Conservation (phyloP, 768 basidiomycete species). For the Panaeolus papilionaceus region DNA sequence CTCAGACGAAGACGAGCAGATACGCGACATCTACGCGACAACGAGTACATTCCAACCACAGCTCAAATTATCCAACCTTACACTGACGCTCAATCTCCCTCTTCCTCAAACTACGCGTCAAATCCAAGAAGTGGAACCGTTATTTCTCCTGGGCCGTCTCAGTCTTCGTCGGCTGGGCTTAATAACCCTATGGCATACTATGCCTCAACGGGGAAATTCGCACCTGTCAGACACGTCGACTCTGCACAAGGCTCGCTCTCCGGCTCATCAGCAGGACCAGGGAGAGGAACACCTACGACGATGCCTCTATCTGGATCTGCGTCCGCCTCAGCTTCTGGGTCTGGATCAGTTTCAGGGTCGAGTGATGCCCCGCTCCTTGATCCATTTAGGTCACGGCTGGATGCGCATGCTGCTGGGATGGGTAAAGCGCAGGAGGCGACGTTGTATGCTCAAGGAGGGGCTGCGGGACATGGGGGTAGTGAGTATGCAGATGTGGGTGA, state of each 20-base stretch:
- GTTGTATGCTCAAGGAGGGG: not conserved
- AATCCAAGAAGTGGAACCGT: not conserved
- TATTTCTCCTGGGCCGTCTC: not conserved
- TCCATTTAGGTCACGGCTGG: not conserved
- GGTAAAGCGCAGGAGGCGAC: not conserved
- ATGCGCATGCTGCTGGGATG: not conserved
- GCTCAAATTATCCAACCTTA: slow-evolving; percentile 5
- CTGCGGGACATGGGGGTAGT: not conserved
- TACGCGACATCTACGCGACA: not conserved
- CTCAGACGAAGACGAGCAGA: slow-evolving; percentile 6
- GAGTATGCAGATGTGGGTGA: not conserved
- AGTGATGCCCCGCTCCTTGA: not conserved
- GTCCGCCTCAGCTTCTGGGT: not conserved
- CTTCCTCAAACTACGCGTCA: not conserved
- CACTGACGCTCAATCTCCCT: not conserved
- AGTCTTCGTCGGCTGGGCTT: not conserved
- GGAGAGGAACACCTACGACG: not conserved
- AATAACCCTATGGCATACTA: not conserved
- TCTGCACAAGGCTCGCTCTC: not conserved
- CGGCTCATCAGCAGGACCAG: not conserved
- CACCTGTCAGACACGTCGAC: not conserved
- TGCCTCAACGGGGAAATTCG: not conserved
- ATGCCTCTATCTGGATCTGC: not conserved
- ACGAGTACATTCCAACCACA: not conserved
- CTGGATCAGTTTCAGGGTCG: not conserved